These are phyloP conservation scores for Aspergillus saccharolyticus DNA, from an alignment of 495 filamentous ascomycete species.

Conservation along the genomic window DNA sequence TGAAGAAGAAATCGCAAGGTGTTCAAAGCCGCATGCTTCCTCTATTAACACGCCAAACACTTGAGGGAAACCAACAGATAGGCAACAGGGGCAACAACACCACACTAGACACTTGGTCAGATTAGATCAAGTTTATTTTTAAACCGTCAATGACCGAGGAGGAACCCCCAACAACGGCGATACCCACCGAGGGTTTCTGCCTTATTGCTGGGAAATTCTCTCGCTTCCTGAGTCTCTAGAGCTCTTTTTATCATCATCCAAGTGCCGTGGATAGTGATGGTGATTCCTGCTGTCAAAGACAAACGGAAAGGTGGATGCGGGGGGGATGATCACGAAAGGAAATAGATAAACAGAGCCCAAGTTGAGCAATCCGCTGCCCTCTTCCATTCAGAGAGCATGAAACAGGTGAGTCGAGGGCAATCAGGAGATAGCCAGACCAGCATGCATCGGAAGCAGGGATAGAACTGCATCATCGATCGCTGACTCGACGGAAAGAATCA, in stretches of 20 bases:
- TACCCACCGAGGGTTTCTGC: constrained; percentile 32
- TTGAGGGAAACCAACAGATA: too few relatives aligned
- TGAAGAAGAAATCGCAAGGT: background rate
- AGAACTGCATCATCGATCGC: constrained; percentile 14
- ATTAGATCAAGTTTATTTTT: constrained; percentile 56
- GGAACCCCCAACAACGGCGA: constrained; percentile 24
- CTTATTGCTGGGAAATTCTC: background rate
- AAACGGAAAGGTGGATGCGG: constrained; percentile 6
- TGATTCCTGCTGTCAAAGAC: constrained; percentile 1
- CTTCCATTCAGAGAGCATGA: too few relatives aligned
- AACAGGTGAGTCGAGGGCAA: background rate
- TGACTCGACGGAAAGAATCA: constrained; percentile 14
- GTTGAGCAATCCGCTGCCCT: too few relatives aligned
- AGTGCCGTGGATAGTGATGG: constrained; percentile 11
- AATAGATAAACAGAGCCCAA: background rate
- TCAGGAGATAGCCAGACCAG: background rate
- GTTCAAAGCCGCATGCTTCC: background rate
- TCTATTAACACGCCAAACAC: background rate
- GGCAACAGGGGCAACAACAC: background rate
- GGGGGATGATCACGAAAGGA: background rate
- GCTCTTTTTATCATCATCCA: constrained; percentile 41
- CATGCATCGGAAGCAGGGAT: background rate
- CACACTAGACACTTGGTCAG: constrained; percentile 30
- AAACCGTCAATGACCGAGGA: constrained; percentile 36
- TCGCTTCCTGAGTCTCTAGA: constrained; percentile 27